phyloP scores from a whole-genome alignment of 2,329 filamentous ascomycete genomes.

The Fusarium sublunatum region DNA sequence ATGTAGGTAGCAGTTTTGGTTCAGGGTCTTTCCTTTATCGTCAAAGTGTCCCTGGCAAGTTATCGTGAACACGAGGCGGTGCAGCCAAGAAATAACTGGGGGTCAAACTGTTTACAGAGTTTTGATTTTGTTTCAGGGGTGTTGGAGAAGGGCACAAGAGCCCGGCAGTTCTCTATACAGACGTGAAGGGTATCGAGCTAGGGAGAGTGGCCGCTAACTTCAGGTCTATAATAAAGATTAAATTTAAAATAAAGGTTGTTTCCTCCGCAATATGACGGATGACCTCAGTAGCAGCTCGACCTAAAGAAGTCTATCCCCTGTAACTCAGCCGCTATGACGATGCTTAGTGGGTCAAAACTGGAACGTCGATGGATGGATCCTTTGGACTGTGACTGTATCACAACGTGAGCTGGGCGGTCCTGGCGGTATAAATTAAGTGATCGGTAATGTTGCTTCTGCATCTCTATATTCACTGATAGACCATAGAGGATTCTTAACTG shows the following conservation, averaged over 20 bases:
- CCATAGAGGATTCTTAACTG: background rate
- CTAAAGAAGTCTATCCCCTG: slow-evolving; percentile 19
- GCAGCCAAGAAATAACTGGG: slow-evolving; percentile 30
- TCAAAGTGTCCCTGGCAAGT: slow-evolving; percentile 18
- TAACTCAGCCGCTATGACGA: slow-evolving; percentile 33
- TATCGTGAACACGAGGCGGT: slow-evolving; percentile 45
- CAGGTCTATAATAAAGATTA: slow-evolving; percentile 14
- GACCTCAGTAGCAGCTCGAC: background rate
- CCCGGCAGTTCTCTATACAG: too few relatives aligned
- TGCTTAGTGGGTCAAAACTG: slow-evolving; percentile 19
- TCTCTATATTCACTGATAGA: background rate
- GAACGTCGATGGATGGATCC: background rate
- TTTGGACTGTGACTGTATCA: slow-evolving; percentile 6
- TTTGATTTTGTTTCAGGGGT: slow-evolving; percentile 12
- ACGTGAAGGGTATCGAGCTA: background rate
- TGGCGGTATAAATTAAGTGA: background rate
- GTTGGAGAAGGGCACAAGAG: too few relatives aligned
- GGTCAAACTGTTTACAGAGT: slow-evolving; percentile 5
- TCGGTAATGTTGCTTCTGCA: background rate
- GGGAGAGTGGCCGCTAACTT: slow-evolving; percentile 7
- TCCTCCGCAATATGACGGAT: slow-evolving; percentile 38
- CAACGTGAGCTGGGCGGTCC: background rate
- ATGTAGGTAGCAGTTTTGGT: slow-evolving; percentile 13
- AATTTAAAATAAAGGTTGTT: slow-evolving; percentile 7
- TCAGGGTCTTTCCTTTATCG: slow-evolving; percentile 27